Evolutionary conservation across 305 asterid species (phyloP).

Genomic region (Andrographis paniculata): DNA sequence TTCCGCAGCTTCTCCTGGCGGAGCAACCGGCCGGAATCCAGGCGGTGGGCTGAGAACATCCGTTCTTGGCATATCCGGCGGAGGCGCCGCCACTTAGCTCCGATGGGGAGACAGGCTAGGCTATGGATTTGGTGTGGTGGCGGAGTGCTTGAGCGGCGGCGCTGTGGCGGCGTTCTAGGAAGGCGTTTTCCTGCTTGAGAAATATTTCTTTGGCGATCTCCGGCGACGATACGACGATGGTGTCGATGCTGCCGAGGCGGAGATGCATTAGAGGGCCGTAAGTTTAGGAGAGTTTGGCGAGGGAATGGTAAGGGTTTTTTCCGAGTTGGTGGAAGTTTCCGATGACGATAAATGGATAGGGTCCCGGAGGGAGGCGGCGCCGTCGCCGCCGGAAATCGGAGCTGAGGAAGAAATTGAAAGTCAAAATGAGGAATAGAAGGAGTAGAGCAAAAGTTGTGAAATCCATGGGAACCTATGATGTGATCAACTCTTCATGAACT

Average conservation of each 20-base stretch:
- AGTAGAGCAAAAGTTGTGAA: too few species aligned
- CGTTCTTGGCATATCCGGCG: slow-evolving; percentile 21
- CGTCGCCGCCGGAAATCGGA: too few species aligned
- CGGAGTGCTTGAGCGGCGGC: slow-evolving; percentile 7
- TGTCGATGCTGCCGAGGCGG: slow-evolving; percentile 16
- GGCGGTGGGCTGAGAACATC: slow-evolving; percentile 15
- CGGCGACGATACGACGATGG: slow-evolving; percentile 20
- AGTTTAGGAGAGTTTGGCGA: slow-evolving; percentile 12
- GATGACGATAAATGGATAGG: slow-evolving; percentile 14
- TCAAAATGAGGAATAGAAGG: too few species aligned
- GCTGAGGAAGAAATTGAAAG: too few species aligned
- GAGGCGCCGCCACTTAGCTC: slow-evolving; percentile 11
- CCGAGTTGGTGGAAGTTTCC: slow-evolving; percentile 19
- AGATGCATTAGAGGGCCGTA: slow-evolving; percentile 21
- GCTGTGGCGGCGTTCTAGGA: slow-evolving; percentile 5
- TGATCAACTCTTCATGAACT: too few species aligned
- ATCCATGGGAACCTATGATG: too few species aligned
- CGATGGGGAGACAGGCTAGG: slow-evolving; percentile 15
- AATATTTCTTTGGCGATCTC: slow-evolving; percentile 21
- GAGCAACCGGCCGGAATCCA: slow-evolving; percentile 14
- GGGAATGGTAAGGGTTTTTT: slow-evolving; percentile 19
- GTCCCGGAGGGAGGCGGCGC: slow-evolving; percentile 18
- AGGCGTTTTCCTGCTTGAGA: slow-evolving; percentile 13
- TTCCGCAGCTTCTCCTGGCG: slow-evolving; percentile 18
- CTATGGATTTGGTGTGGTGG: slow-evolving; percentile 13